Percentiles rank a stretch among this genome's conserved stretches.
phyloP scores from a whole-genome alignment of 2,329 filamentous ascomycete species.

The Canariomyces notabilis region DNA sequence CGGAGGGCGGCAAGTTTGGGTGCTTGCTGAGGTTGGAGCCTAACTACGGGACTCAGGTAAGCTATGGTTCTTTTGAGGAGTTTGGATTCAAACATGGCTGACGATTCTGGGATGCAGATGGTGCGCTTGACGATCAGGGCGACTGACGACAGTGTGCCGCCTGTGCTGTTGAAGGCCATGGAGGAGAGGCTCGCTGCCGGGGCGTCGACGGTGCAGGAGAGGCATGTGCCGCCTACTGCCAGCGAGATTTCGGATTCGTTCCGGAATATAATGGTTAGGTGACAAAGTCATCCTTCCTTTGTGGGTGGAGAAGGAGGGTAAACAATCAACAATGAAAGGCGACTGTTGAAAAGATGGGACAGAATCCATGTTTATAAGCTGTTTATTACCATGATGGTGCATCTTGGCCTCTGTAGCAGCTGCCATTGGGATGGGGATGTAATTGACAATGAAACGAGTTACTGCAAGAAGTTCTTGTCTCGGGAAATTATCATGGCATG shows the following conservation, averaged over 20 bases:
- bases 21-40: constrained; percentile 91
- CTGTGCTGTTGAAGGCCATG: constrained; percentile 77
- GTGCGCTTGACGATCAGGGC: constrained; percentile 89
- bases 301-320: not conserved
- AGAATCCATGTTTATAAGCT: no score
- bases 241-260: constrained; percentile 53
- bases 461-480: no score
- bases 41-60: constrained; percentile 85
- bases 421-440: no score
- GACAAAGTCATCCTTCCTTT: no score
- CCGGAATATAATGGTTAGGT: constrained; percentile 49
- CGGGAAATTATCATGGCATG: no score
- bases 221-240: constrained; percentile 38
- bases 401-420: no score
- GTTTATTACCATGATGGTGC: no score
- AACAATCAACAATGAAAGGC: no score
- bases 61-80: constrained; percentile 25
- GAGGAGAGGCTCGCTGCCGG: constrained; percentile 68
- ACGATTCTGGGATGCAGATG: constrained; percentile 63
- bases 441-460: no score
- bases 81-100: constrained; percentile 15
- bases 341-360: no score
- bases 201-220: constrained; percentile 37
- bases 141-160: constrained; percentile 84
- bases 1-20: constrained; percentile 82